phyloP scores from a whole-genome alignment of 2,329 filamentous ascomycete genomes.

The Aspergillus chevalieri region DNA sequence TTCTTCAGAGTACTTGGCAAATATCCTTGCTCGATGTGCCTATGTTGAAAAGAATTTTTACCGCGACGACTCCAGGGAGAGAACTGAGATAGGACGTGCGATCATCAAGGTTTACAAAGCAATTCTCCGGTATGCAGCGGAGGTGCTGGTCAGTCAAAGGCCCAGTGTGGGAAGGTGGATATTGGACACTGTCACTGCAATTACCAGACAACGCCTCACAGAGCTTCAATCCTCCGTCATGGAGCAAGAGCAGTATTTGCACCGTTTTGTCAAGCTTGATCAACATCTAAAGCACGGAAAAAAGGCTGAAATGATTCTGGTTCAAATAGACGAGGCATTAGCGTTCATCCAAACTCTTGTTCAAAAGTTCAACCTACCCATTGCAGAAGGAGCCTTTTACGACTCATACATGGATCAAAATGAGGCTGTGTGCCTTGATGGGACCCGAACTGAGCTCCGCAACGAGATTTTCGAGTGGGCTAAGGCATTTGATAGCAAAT shows the following conservation, averaged over 20 bases:
- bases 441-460: slow-evolving; percentile 20
- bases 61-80: background rate
- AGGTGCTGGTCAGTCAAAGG: slow-evolving; percentile 2
- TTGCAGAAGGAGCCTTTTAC: slow-evolving; percentile 11
- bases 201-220: slow-evolving; percentile 7
- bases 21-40: slow-evolving; percentile 6
- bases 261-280: slow-evolving; percentile 3
- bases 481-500: slow-evolving; percentile 3
- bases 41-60: slow-evolving; percentile 12
- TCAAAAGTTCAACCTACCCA: background rate
- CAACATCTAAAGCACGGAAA: slow-evolving; percentile 2
- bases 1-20: slow-evolving; percentile 11
- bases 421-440: slow-evolving; percentile 10
- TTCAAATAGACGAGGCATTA: background rate
- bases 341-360: background rate
- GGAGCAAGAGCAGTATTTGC: slow-evolving; percentile 7
- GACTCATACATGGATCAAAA: slow-evolving; percentile 6
- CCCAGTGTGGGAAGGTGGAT: slow-evolving; percentile 3
- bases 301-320: slow-evolving; percentile 6
- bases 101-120: slow-evolving; percentile 8
- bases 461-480: slow-evolving; percentile 17
- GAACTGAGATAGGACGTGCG: slow-evolving; percentile 1
- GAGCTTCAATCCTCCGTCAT: slow-evolving; percentile 8
- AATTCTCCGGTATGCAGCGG: slow-evolving; percentile 8
- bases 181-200: slow-evolving; percentile 7